Base-by-base conservation (phyloP, 352 stramenopile species). In the Aphanomyces euteiches region DNA sequence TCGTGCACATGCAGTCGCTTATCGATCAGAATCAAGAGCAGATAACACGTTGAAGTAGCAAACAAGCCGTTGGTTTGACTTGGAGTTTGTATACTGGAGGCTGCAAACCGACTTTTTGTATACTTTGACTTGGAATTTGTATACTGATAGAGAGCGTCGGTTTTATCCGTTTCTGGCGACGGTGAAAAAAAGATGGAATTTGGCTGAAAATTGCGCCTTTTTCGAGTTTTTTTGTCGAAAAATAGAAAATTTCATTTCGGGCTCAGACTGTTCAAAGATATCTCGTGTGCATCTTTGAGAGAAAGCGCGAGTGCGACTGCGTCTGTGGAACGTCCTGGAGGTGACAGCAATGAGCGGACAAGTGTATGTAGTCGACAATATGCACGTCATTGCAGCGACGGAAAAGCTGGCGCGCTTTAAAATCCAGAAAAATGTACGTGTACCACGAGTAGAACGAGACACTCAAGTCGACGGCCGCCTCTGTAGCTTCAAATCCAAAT, bases 401-500 rank as follows among this genome's bases (percentile, higher is more conserved):
- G 37, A 70, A 8, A 70, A 70, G 64, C 39, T 70, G 3, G 64
- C 64, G 54, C 50, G 53, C 43, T 70, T 70, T 34, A 70, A 70
- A 39, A 50, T 61, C 38, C 43, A 54, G 34, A 47, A 70, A 36
- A 70, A 70, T 19, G 64, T 70, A 70, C 3, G 39, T 7, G 10
- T 50, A 12, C 17, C 10, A 50, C 10, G 10, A 12, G 43, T 50
- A n/a, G 43, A 12, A n/a, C 17, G 43, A n/a, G 10, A n/a, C 43
- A 2, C 17, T 13, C 17, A 63, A 43, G 13, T 50, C 43, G 7
- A 3, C 38, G 4, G 0, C 40, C 54, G n/a, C 28, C 15, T n/a
- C 28, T 63, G 3, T 67, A 70, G 64, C 64, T 70, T 28, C 53
- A 70, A 56, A 70, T 70, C 34, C 43, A 70, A 50, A 70, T 70